These are phyloP conservation scores for Raffaelea albimanens DNA, from an alignment of 2,329 filamentous ascomycete genomes.

Conservation along the genomic window DNA sequence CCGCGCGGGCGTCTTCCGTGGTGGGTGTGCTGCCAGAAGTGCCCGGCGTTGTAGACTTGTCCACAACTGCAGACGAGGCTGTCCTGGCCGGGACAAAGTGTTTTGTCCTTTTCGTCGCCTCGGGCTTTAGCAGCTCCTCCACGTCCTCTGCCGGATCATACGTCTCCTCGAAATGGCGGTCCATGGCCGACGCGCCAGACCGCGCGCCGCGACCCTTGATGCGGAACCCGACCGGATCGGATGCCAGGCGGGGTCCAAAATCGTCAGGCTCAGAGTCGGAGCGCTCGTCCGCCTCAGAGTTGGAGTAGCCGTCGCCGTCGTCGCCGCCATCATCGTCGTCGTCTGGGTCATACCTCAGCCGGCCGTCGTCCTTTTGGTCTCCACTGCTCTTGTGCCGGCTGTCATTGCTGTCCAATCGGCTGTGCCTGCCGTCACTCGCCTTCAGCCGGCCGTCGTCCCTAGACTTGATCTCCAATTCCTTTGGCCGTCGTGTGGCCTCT, in stretches of 20 bases:
- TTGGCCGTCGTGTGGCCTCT: background rate
- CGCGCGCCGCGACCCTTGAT: background rate
- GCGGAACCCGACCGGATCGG: too few relatives aligned
- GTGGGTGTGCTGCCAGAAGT: background rate
- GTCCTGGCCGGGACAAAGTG: too few relatives aligned
- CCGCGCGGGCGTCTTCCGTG: constrained; percentile 5
- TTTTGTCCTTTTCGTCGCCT: too few relatives aligned
- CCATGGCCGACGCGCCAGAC: constrained; percentile 3
- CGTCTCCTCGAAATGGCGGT: constrained; percentile 10
- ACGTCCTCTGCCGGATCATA: constrained; percentile 11
- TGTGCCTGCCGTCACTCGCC: too few relatives aligned
- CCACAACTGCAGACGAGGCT: too few relatives aligned
- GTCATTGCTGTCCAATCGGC: background rate
- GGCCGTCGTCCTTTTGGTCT: background rate
- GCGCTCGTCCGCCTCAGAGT: background rate
- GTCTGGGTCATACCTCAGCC: background rate
- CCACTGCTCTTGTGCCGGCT: background rate
- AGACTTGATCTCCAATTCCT: too few relatives aligned
- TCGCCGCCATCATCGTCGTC: background rate
- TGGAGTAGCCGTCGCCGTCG: background rate
- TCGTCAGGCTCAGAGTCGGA: constrained; percentile 3
- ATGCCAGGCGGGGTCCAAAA: too few relatives aligned
- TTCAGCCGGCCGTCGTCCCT: too few relatives aligned
- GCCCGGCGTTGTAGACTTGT: background rate
- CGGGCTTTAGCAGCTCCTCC: background rate